These are phyloP conservation scores for Phalaenopsis equestris DNA, from an alignment of 106 monocot species.

Conservation along the genomic window DNA sequence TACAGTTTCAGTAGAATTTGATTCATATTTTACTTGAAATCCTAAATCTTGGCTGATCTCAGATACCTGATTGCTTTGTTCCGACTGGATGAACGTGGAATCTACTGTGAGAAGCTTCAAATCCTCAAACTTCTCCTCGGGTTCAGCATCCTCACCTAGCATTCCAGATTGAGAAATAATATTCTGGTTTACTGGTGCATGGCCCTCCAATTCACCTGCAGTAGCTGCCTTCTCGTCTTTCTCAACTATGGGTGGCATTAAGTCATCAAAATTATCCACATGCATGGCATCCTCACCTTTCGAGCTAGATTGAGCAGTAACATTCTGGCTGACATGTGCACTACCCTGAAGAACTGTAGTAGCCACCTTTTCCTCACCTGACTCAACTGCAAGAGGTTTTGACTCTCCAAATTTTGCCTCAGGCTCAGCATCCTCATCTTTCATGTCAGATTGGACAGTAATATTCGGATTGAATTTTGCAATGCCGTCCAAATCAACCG, in stretches of 20 bases:
- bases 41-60: slow-evolving; percentile 76
- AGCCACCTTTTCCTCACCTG: slow-evolving; percentile 1
- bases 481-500: background rate
- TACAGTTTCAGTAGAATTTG: slow-evolving; percentile 60
- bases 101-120: slow-evolving; percentile 23
- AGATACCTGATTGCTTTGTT: slow-evolving; percentile 73
- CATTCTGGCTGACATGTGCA: slow-evolving; percentile 7
- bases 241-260: background rate
- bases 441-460: background rate
- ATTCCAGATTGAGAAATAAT: background rate
- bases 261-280: slow-evolving; percentile 19
- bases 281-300: slow-evolving; percentile 1
- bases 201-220: background rate
- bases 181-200: slow-evolving; percentile 7
- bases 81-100: slow-evolving; percentile 12
- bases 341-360: slow-evolving; percentile 8
- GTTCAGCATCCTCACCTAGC: background rate
- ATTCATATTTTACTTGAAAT: slow-evolving; percentile 74
- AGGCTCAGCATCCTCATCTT: slow-evolving; percentile 2
- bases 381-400: slow-evolving; percentile 6
- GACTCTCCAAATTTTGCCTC: slow-evolving; percentile 21
- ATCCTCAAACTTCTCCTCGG: slow-evolving; percentile 6
- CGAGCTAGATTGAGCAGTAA: background rate
- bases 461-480: slow-evolving; percentile 2
- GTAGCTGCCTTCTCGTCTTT: background rate